Conservation (phyloP, 2,329 filamentous ascomycete genomes). For the Ceratocystis smalleyi region DNA sequence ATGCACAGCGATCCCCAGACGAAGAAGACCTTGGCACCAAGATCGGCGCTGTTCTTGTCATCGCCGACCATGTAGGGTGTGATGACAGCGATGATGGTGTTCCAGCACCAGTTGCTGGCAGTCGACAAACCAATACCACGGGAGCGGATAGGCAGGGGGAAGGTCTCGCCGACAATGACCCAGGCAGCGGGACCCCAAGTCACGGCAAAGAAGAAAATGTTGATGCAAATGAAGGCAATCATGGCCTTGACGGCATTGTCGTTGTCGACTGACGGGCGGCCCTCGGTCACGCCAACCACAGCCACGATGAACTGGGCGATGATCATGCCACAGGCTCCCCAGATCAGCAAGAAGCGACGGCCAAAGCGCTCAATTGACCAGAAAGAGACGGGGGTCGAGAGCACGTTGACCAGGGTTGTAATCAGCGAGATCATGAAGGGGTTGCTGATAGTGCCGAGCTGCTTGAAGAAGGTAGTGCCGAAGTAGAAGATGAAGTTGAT, state of each 20-base stretch:
- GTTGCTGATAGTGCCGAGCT: conserved; percentile 59
- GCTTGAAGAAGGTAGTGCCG: conserved; percentile 71
- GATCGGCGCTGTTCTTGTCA: conserved; percentile 40
- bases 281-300: conserved; percentile 52
- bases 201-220: conserved; percentile 82
- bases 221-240: conserved; percentile 80
- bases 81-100: conserved; percentile 56
- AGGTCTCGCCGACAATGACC: conserved; percentile 80
- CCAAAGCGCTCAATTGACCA: conserved; percentile 70
- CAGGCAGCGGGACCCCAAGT: conserved; percentile 76
- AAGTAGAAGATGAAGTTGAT: conserved; percentile 91
- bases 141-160: conserved; percentile 75
- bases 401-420: conserved; percentile 77
- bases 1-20: conserved; percentile 56
- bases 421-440: conserved; percentile 71
- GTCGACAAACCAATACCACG: conserved; percentile 77
- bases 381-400: conserved; percentile 75
- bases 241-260: conserved; percentile 47
- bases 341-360: conserved; percentile 64
- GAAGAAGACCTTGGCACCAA: conserved; percentile 58
- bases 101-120: conserved; percentile 86
- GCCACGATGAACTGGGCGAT: conserved; percentile 77
- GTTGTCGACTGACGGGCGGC: conserved; percentile 39
- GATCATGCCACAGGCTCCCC: conserved; percentile 67
- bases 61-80: conserved; percentile 54